Conservation (phyloP, 2,329 filamentous ascomycete genomes). For the Phyllosticta citribraziliensis region DNA sequence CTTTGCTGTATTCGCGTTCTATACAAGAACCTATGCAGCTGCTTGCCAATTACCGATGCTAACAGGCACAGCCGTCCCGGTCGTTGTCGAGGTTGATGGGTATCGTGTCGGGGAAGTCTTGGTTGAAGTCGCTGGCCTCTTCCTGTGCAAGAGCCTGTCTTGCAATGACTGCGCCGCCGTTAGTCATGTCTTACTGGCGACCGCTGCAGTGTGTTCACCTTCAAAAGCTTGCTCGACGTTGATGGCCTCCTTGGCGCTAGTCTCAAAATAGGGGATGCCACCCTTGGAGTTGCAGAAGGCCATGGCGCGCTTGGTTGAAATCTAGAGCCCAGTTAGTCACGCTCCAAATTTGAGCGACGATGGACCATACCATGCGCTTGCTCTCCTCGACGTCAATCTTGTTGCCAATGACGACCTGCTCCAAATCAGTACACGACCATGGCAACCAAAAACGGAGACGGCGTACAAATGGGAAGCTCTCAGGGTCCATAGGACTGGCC, state of each 20-base stretch:
- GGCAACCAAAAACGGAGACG: neutral
- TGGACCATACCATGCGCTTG: slow-evolving; percentile 67
- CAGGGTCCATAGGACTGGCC: slow-evolving; percentile 88
- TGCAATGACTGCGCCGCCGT: slow-evolving; percentile 69
- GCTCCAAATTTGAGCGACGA: neutral
- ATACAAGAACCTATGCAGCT: slow-evolving; percentile 12
- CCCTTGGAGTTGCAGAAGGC: slow-evolving; percentile 97
- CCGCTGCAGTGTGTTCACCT: slow-evolving; percentile 30
- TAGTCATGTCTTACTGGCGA: slow-evolving; percentile 10
- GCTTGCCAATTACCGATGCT: slow-evolving; percentile 22
- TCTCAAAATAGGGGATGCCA: slow-evolving; percentile 97
- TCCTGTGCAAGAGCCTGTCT: slow-evolving; percentile 92
- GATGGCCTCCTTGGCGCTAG: slow-evolving; percentile 95
- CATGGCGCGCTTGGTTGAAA: slow-evolving; percentile 91
- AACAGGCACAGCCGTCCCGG: slow-evolving; percentile 88
- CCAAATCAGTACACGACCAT: slow-evolving; percentile 14
- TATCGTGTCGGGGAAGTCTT: slow-evolving; percentile 95
- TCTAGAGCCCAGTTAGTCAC: slow-evolving; percentile 38
- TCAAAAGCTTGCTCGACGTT: slow-evolving; percentile 87
- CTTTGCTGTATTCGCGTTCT: slow-evolving; percentile 3
- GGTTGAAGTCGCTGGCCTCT: slow-evolving; percentile 94
- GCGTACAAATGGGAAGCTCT: slow-evolving; percentile 93
- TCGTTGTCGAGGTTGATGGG: slow-evolving; percentile 96
- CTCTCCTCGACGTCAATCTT: slow-evolving; percentile 98
- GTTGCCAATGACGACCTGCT: slow-evolving; percentile 86